Evolutionary conservation across 345 rosid genomes (phyloP), one percentile per base, ranked within the genome.

Genomic region (Luvunga scandens): DNA sequence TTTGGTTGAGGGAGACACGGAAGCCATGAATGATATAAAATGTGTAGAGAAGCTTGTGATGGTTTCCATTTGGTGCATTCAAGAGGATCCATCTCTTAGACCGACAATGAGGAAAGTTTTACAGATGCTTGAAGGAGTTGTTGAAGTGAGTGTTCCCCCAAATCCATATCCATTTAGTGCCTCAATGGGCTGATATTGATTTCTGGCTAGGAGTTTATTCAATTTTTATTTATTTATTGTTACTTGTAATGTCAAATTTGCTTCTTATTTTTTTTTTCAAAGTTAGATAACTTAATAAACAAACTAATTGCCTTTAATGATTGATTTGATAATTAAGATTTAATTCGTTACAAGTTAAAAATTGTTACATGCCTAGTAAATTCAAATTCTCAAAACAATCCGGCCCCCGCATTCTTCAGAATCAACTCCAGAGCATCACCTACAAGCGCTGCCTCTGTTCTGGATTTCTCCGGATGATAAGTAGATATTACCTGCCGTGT

Each of bases 51-150:
- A 78, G 73, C 84, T 61, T 63, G 71, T 89, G 64, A 87, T 83
- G 86, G 84, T 85, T 77, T 89, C 87, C 25, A 74, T 89, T 62
- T 89, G 92, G 92, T 89, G 92, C 53, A 87, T 87, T 61, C 92
- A 87, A 70, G 90, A 89, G 66, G 90, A 87, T 31, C 89, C 85
- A 74, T 8, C 70, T 69, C 72, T 83, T 22, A 80, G 92, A 66
- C 92, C 92, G 6, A 81, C 83, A 14, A 87, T 89, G 90, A 72
- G 78, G 77, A 84, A 84, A 66, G 88, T 85, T 48, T 83, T 85
- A 38, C 90, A 85, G 69, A 89, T 89, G 92, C 90, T 89, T 48
- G 92, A 89, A 80, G 90, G 90, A 45, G 76, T 84, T 42, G 78
- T 72, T 70, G 81, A 81, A 48, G 92, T 86, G 66, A 21, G 66